A percentile compares a stretch with the other conserved stretches of the same genome.
Evolutionary conservation across 2,329 filamentous ascomycete species (phyloP).

Genomic region (Botryotinia convoluta): DNA sequence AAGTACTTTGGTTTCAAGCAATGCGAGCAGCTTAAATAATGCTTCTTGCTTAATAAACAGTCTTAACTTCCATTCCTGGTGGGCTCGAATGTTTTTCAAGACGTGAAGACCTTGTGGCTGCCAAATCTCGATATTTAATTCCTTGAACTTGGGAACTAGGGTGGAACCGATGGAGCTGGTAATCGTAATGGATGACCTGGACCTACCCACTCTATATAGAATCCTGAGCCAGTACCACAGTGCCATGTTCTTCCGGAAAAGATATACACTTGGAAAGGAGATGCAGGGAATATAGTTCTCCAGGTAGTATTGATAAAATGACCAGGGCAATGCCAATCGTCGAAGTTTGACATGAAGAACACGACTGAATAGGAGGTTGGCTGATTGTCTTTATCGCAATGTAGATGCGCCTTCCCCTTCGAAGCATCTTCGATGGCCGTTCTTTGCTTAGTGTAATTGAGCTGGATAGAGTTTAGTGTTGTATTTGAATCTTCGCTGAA

Average conservation of each 20-base stretch:
- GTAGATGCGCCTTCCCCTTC: not conserved
- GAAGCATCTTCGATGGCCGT: not conserved
- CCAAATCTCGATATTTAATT: not conserved
- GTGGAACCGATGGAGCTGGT: not conserved
- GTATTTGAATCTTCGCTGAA: not conserved
- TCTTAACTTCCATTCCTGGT: not conserved
- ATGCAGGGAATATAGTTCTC: not conserved
- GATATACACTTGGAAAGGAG: not conserved
- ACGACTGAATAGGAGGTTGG: constrained; percentile 3
- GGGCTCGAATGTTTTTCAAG: not conserved
- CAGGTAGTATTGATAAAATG: not conserved
- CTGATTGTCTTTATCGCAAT: not conserved
- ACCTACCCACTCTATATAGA: not conserved
- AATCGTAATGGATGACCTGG: not conserved
- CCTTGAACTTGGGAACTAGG: not conserved
- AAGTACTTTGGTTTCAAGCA: not conserved
- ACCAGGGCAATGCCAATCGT: not conserved
- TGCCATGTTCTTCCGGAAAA: constrained; percentile 1
- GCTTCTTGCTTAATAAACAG: not conserved
- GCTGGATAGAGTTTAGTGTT: not conserved
- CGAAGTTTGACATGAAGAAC: constrained; percentile 5
- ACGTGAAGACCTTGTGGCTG: not conserved
- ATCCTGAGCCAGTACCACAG: not conserved
- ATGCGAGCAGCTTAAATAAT: not conserved
- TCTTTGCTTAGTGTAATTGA: not conserved